These are phyloP conservation scores for Ustilago nuda DNA, from an alignment of 1,284 basidiomycete genomes.

Conservation along the genomic window DNA sequence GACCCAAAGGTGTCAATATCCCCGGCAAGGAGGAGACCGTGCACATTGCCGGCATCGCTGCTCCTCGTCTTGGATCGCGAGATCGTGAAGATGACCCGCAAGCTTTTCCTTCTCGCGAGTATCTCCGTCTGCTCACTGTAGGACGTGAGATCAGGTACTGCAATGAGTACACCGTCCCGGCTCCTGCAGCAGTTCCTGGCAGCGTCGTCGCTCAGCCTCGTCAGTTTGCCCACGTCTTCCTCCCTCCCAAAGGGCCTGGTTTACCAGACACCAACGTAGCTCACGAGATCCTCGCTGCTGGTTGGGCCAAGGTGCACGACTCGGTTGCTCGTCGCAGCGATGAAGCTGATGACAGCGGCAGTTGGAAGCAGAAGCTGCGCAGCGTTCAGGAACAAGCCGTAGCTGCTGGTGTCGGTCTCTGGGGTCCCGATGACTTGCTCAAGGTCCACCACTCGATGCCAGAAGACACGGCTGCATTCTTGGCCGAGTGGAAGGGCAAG, in stretches of 20 bases:
- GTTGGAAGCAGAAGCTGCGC: constrained; percentile 76
- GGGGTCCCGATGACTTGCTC: constrained; percentile 79
- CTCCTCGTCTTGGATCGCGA: constrained; percentile 60
- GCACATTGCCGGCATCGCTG: constrained; percentile 64
- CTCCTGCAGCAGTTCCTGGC: constrained; percentile 76
- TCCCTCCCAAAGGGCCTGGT: constrained; percentile 60
- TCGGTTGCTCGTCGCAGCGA: constrained; percentile 72
- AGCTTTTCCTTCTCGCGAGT: constrained; percentile 93
- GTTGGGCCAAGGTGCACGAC: constrained; percentile 94
- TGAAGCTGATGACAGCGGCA: constrained; percentile 76
- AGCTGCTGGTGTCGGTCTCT: constrained; percentile 81
- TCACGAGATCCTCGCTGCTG: constrained; percentile 81
- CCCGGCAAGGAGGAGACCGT: constrained; percentile 58
- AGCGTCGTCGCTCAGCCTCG: constrained; percentile 75
- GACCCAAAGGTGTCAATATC: constrained; percentile 58
- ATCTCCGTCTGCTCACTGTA: constrained; percentile 83
- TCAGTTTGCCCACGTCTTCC: constrained; percentile 62
- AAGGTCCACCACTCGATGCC: constrained; percentile 82
- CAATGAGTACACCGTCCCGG: constrained; percentile 78
- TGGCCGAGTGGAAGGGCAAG: constrained; percentile 90
- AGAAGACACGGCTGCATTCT: constrained; percentile 84
- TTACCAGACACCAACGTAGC: constrained; percentile 70
- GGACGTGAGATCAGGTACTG: constrained; percentile 88
- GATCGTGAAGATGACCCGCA: constrained; percentile 74
- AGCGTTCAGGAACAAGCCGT: constrained; percentile 84